These are phyloP conservation scores for Blepharisma stoltei DNA, from an alignment of 73 alveolate genomes.

Conservation along the genomic window DNA sequence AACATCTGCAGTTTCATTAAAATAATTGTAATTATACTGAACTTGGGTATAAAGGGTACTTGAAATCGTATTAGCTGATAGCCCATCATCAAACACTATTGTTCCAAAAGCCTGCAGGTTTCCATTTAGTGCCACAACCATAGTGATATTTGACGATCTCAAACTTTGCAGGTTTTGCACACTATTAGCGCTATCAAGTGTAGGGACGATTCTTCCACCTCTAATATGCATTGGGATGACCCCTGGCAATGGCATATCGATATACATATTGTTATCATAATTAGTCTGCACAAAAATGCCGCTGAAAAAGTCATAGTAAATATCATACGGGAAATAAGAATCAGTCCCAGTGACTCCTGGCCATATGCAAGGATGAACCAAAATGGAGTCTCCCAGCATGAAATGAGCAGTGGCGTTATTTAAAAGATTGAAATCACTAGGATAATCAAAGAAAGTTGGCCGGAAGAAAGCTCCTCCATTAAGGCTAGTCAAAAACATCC, in stretches of 20 bases:
- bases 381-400: neutral
- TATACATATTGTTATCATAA: neutral
- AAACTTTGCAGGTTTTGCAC: neutral
- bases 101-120: constrained; percentile 17
- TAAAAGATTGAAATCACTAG: constrained; percentile 46
- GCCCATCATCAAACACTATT: neutral
- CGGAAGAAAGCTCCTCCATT: constrained; percentile 78
- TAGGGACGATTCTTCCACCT: constrained; percentile 2
- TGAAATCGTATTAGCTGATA: neutral
- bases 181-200: neutral
- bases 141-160: neutral
- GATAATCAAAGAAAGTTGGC: constrained; percentile 86
- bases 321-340: constrained; percentile 27
- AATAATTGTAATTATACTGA: too few relatives aligned
- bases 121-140: neutral
- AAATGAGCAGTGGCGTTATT: neutral
- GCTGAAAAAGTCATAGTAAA: neutral
- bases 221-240: neutral
- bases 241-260: neutral
- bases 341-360: neutral
- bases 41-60: too few relatives aligned
- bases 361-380: constrained; percentile 29
- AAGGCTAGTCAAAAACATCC: constrained; percentile 55
- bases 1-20: too few relatives aligned
- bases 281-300: neutral